Evolutionary conservation across 768 basidiomycete species (phyloP).

Genomic region (Leucogyrophana mollusca): DNA sequence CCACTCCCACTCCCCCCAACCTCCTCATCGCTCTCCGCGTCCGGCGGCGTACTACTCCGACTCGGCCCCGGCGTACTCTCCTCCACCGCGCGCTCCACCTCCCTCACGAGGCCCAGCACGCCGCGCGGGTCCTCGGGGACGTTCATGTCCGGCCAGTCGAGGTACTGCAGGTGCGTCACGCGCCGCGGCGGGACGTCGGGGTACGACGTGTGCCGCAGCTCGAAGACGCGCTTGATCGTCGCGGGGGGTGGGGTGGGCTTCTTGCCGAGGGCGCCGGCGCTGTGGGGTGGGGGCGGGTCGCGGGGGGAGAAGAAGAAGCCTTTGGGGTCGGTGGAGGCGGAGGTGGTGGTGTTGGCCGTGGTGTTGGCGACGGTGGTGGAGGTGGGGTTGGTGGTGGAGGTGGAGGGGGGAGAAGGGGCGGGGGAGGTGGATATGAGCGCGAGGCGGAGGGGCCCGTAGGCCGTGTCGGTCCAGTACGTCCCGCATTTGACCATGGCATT

Average conservation of each 20-base stretch:
- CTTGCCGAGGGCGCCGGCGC: constrained; percentile 7
- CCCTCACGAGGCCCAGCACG: constrained; percentile 69
- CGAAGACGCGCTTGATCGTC: constrained; percentile 62
- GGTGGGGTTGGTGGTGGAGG: constrained; percentile 55
- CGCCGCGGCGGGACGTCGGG: constrained; percentile 60
- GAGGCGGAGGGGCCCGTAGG: constrained; percentile 72
- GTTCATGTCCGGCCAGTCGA: constrained; percentile 96
- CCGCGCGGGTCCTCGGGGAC: constrained; percentile 83
- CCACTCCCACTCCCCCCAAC: constrained; percentile 16
- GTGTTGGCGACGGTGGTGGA: constrained; percentile 47
- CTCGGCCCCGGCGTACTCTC: constrained; percentile 30
- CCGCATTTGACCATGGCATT: constrained; percentile 89
- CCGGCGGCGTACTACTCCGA: constrained; percentile 6
- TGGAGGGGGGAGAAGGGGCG: constrained; percentile 13
- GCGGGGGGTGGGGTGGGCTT: constrained; percentile 17
- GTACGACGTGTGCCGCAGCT: constrained; percentile 60
- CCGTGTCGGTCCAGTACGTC: constrained; percentile 74
- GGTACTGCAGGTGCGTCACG: constrained; percentile 86
- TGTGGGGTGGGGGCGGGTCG: constrained; percentile 14
- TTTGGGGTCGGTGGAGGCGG: constrained; percentile 33
- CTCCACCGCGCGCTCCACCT: constrained; percentile 45
- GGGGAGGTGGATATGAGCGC: constrained; percentile 49
- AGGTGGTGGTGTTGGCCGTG: constrained; percentile 31
- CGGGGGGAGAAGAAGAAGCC: constrained; percentile 42
- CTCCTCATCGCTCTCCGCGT: constrained; percentile 11